These are phyloP conservation scores for Botrytis fragariae DNA, from an alignment of 2,329 filamentous ascomycete species.

Conservation along the genomic window DNA sequence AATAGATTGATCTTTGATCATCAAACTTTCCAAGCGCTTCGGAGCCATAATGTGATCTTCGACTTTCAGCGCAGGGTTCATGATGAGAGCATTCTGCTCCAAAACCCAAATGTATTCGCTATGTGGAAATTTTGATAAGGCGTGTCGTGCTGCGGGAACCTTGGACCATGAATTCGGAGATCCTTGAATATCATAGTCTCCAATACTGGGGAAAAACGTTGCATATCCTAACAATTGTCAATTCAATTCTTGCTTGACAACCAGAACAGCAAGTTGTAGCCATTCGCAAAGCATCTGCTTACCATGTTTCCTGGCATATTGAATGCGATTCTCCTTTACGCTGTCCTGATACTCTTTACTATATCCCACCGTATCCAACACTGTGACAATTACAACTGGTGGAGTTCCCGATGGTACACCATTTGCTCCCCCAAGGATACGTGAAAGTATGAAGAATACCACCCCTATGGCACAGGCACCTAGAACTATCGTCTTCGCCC, in stretches of 20 bases:
- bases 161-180: conserved; percentile 67
- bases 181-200: conserved; percentile 69
- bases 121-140: conserved; percentile 75
- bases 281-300: conserved; percentile 37
- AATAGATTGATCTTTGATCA: conserved; percentile 82
- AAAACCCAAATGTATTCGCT: conserved; percentile 84
- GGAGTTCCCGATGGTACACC: conserved; percentile 53
- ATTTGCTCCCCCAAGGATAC: conserved; percentile 33
- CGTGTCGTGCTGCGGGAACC: conserved; percentile 84
- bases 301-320: conserved; percentile 88
- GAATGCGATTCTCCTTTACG: conserved; percentile 76
- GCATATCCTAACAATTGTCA: conserved; percentile 64
- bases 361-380: conserved; percentile 66
- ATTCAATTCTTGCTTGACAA: conserved; percentile 7
- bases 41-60: conserved; percentile 69
- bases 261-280: not conserved
- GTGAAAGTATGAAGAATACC: conserved; percentile 60
- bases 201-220: conserved; percentile 75
- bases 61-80: conserved; percentile 71
- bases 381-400: conserved; percentile 77
- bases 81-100: conserved; percentile 81
- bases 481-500: conserved; percentile 58
- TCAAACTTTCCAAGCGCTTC: conserved; percentile 66
- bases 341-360: conserved; percentile 66
- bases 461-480: conserved; percentile 36